These are phyloP conservation scores for Rusavskia elegans DNA, from an alignment of 495 filamentous ascomycete species.

Conservation along the genomic window DNA sequence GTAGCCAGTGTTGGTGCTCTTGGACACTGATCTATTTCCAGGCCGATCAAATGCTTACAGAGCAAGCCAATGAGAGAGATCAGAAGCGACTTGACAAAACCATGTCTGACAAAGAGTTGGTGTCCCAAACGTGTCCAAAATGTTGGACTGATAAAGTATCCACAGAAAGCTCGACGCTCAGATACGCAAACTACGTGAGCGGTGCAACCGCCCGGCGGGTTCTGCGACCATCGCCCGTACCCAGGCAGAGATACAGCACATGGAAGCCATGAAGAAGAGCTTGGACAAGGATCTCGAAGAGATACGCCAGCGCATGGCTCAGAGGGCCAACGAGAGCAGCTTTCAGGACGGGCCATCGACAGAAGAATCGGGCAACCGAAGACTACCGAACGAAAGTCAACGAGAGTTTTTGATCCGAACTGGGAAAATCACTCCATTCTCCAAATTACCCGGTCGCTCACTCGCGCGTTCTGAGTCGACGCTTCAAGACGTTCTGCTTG, in stretches of 20 bases:
- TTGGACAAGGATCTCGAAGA: conserved; percentile 56
- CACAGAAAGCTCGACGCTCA: conserved; percentile 30
- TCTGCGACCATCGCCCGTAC: conserved; percentile 31
- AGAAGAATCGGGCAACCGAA: conserved; percentile 31
- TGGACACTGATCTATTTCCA: background rate
- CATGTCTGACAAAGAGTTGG: conserved; percentile 39
- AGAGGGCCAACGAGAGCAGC: conserved; percentile 35
- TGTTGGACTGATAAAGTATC: conserved; percentile 1
- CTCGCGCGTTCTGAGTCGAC: conserved; percentile 40
- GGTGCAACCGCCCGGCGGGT: conserved; percentile 22
- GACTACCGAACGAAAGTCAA: conserved; percentile 61
- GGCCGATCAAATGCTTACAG: conserved; percentile 61
- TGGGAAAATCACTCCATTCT: conserved; percentile 93
- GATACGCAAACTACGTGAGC: conserved; percentile 32
- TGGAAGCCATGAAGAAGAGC: conserved; percentile 42
- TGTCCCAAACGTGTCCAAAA: background rate
- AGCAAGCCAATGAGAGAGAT: conserved; percentile 78
- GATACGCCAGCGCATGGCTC: conserved; percentile 63
- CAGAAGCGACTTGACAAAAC: conserved; percentile 73
- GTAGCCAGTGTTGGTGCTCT: background rate
- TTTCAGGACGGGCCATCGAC: background rate
- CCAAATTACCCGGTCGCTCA: conserved; percentile 42
- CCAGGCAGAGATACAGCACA: conserved; percentile 43
- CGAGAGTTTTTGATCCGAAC: conserved; percentile 86
- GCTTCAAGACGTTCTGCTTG: conserved; percentile 55